Percentiles rank a stretch among this genome's conserved stretches.
Evolutionary conservation across 2,329 filamentous ascomycete species (phyloP).

Genomic region (Aspergillus jensenii): DNA sequence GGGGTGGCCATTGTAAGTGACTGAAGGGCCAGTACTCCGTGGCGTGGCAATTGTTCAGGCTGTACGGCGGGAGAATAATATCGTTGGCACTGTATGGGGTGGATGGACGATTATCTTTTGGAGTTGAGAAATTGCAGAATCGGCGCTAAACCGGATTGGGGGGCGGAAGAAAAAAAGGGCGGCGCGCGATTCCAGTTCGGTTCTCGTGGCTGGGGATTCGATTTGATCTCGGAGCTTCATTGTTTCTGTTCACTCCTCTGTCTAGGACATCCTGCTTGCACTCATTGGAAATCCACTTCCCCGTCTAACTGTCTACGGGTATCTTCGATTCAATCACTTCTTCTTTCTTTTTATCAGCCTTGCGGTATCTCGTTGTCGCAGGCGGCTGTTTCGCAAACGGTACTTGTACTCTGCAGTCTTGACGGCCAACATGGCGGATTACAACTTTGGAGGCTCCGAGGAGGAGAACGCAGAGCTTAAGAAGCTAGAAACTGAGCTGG

Average conservation of each 20-base stretch:
- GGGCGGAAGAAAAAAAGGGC: slow-evolving; percentile 17
- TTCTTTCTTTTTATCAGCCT: background rate
- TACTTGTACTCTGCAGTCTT: background rate
- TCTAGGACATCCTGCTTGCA: background rate
- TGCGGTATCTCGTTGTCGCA: background rate
- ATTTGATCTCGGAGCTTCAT: background rate
- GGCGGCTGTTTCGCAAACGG: background rate
- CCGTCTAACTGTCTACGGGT: background rate
- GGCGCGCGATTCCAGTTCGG: slow-evolving; percentile 5
- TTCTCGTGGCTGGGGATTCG: slow-evolving; percentile 11
- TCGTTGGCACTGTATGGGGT: background rate
- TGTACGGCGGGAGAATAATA: background rate
- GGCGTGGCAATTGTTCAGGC: background rate
- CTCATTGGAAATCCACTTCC: background rate
- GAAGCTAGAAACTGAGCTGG: slow-evolving; percentile 74
- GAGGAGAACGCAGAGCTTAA: slow-evolving; percentile 81
- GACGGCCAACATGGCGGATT: slow-evolving; percentile 63
- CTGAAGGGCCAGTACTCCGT: background rate
- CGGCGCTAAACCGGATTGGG: slow-evolving; percentile 24
- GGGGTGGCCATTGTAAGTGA: slow-evolving; percentile 17
- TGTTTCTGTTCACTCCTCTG: background rate
- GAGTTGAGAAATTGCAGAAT: slow-evolving; percentile 18
- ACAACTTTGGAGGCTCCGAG: slow-evolving; percentile 70
- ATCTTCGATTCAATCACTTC: background rate
- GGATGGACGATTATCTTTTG: background rate